Percentiles rank a stretch among this genome's conserved stretches.
Evolutionary conservation across 768 basidiomycete species (phyloP).

Genomic region (Peribolospora baueri): DNA sequence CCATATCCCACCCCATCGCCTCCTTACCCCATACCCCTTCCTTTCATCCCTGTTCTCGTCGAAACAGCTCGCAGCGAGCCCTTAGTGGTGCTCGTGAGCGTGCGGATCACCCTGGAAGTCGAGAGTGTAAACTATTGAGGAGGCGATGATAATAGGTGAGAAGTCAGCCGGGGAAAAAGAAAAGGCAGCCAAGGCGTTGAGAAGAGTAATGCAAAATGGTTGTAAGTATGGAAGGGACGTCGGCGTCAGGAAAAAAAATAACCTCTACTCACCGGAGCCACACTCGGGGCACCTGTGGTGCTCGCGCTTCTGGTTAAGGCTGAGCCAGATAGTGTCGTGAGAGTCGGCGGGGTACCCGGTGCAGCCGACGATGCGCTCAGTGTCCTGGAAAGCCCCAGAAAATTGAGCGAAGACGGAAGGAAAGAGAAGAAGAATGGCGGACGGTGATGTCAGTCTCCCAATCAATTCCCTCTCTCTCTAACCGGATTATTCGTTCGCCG

Average conservation of each 20-base stretch:
- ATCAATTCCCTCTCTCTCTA: no score
- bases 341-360: slow-evolving; percentile 87
- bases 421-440: background rate
- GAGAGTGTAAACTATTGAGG: background rate
- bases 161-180: background rate
- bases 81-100: slow-evolving; percentile 27
- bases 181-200: background rate
- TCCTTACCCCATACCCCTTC: no score
- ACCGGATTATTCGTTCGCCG: background rate
- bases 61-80: background rate
- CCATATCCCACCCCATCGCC: no score
- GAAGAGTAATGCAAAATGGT: no score
- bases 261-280: slow-evolving; percentile 45
- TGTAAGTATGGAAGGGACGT: background rate
- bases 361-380: slow-evolving; percentile 64
- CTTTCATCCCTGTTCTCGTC: background rate
- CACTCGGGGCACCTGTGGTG: slow-evolving; percentile 67
- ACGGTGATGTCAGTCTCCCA: background rate
- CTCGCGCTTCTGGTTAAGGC: slow-evolving; percentile 29
- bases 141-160: background rate
- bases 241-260: background rate
- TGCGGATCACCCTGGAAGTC: slow-evolving; percentile 23
- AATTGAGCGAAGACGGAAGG: background rate
- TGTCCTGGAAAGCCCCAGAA: background rate
- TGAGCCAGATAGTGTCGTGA: slow-evolving; percentile 77